phyloP scores from a whole-genome alignment of 441 rosid species.

The Erodium chrysanthum region DNA sequence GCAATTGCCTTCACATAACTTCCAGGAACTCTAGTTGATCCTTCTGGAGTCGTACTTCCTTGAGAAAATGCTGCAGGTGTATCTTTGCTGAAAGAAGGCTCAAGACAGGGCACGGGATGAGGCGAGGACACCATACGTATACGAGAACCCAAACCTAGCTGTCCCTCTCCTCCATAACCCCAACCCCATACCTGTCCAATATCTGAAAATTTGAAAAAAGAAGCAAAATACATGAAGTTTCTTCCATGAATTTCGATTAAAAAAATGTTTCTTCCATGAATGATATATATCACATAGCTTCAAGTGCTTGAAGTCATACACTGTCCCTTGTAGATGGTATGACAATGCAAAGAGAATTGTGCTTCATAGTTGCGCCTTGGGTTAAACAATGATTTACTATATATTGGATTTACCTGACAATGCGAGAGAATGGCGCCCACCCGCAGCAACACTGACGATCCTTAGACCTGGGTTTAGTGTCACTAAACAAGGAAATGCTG shows the following conservation, averaged over 20 bases:
- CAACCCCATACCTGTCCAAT: slow-evolving; percentile 99
- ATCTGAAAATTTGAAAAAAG: slow-evolving; percentile 49
- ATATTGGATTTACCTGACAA: slow-evolving; percentile 54
- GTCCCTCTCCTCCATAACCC: slow-evolving; percentile 99
- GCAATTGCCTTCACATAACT: slow-evolving; percentile 7
- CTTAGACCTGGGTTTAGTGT: slow-evolving; percentile 75
- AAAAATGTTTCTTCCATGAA: slow-evolving; percentile 20
- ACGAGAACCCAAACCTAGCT: slow-evolving; percentile 93
- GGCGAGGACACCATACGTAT: slow-evolving; percentile 87
- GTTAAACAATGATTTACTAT: slow-evolving; percentile 13
- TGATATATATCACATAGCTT: slow-evolving; percentile 24
- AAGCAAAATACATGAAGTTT: slow-evolving; percentile 31
- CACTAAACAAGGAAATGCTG: slow-evolving; percentile 86
- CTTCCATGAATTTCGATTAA: slow-evolving; percentile 21
- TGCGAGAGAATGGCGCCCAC: slow-evolving; percentile 92
- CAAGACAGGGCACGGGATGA: slow-evolving; percentile 70
- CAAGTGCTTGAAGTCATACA: slow-evolving; percentile 8
- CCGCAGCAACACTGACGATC: slow-evolving; percentile 73
- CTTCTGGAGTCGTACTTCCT: not conserved
- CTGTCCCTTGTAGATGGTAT: slow-evolving; percentile 22
- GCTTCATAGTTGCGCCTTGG: slow-evolving; percentile 5
- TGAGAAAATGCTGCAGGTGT: slow-evolving; percentile 16
- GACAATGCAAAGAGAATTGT: slow-evolving; percentile 26
- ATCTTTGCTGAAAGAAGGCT: slow-evolving; percentile 50
- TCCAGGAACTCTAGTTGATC: slow-evolving; percentile 4